Base-by-base conservation (phyloP, 768 basidiomycete species). In the Termitomyces sp. region DNA sequence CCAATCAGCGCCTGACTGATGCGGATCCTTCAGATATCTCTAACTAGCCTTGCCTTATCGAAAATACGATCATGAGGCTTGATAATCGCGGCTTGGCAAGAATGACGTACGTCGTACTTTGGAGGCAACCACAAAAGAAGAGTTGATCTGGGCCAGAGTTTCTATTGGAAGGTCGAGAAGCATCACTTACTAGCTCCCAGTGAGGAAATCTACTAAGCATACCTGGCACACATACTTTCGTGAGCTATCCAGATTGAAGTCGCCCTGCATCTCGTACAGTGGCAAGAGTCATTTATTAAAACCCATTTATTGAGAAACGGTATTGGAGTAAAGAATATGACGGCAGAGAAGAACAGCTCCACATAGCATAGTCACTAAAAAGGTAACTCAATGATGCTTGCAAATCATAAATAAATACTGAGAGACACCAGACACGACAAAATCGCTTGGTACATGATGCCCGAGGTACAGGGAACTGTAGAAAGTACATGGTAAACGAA, bases 401-500 rank as follows among this genome's bases (percentile, higher is more conserved):
- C 13, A 5, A 45, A 3, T 15, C 1, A 45, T 26, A 3, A 28
- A 46, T 18, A 15, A 9, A 3, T 16, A 26, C 26, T 15, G 20
- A 50, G 4, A 36, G 16, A 33, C 49, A 20, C 4, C 26, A 18
- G 47, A 5, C n/a, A 13, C 28, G 31, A 52, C 15, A 41, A 31
- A 22, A 42, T 45, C 41, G 34, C 42, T 54, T 22, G 24, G 42
- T 45, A 20, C 3, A 45, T 44, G 15, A 31, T 54, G 29, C 24
- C 24, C 24, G 12, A 41, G 28, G 28, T 22, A 49, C 3, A 22
- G 33, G 22, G 24, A 5, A 37, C 36, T 37, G 18, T 56, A 49
- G 37, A 41, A 56, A 56, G 31, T 56, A 51, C 49, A 57, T 57
- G 49, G 41, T 52, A 39, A 39, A 39, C 10, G 24, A 20, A 45